Base-by-base conservation (phyloP, 331 rosid genomes). In the Saraca asoca region DNA sequence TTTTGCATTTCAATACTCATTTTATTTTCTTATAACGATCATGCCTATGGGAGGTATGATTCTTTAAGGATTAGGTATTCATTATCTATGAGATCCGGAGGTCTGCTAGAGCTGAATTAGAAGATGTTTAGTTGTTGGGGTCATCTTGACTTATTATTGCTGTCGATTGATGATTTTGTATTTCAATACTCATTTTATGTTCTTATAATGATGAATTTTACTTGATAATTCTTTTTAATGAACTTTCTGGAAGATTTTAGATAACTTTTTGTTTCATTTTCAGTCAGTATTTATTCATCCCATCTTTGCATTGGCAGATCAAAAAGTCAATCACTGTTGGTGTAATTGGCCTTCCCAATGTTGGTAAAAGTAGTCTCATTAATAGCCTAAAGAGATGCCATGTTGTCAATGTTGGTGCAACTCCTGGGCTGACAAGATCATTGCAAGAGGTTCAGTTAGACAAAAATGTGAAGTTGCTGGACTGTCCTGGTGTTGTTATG, bases 401-500 rank as follows among this genome's bases (percentile, higher is more conserved):
- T 61, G 95, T 77, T 58, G 95, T 74, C 78, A 84, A 87, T 46
- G 96, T 90, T 68, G 95, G 98, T 80, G 80, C 98, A 19, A 86
- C 97, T 56, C 97, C 97, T 29, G 99, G 99, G 56, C 68, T 90
- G 72, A 94, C 99, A 48, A 88, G 96, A 85, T 90, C 99, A 4
- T 76, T 88, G 90, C 99, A 94, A 86, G 99, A 90, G 78, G 96
- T 94, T 65, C 99, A 88, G 2, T 73, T 94, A 73, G 99, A 94
- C 83, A 90, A 85, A 68, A 91, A 88, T 65, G 96, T 94, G 42
- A 94, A 90, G 80, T 68, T 94, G 87, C 45, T 94, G 77, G 99
- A 94, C 72, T 94, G 99, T 77, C 99, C 99, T 74, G 99, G 99
- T 82, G 97, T 94, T 73, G 96, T 90, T 29, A 90, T 90, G 99